These are phyloP conservation scores for Cutaneotrichosporon mucoides DNA, from an alignment of 1,284 basidiomycete species.

Conservation along the genomic window DNA sequence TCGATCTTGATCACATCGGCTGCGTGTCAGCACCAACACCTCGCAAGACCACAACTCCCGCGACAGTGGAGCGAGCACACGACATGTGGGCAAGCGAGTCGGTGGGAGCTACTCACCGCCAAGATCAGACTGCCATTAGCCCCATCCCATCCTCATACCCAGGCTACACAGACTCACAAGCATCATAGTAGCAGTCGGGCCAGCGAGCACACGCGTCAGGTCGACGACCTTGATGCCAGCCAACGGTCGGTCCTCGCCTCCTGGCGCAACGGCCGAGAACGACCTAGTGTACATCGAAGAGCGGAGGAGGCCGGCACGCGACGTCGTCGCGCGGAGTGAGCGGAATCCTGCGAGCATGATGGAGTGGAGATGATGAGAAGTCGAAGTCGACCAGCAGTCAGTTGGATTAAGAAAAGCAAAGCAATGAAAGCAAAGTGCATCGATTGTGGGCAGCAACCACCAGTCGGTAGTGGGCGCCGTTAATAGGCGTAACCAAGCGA, in stretches of 20 bases:
- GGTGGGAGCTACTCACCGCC: slow-evolving; percentile 30
- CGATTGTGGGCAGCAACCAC: too few relatives aligned
- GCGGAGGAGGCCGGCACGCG: too few relatives aligned
- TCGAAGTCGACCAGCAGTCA: too few relatives aligned
- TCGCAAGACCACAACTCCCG: too few relatives aligned
- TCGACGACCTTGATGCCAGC: slow-evolving; percentile 76
- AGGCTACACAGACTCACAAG: slow-evolving; percentile 63
- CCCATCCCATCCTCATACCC: neutral
- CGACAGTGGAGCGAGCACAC: too few relatives aligned
- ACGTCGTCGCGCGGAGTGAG: slow-evolving; percentile 1
- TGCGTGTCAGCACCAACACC: slow-evolving; percentile 42
- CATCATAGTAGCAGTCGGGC: slow-evolving; percentile 84
- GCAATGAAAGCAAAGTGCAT: neutral
- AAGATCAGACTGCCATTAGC: slow-evolving; percentile 28
- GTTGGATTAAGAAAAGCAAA: too few relatives aligned
- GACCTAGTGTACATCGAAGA: neutral
- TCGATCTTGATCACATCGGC: slow-evolving; percentile 90
- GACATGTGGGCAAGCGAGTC: too few relatives aligned
- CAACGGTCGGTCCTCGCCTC: slow-evolving; percentile 55
- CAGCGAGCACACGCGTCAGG: slow-evolving; percentile 81
- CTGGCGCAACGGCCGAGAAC: slow-evolving; percentile 5
- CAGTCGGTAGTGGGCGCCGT: too few relatives aligned
- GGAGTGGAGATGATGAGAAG: too few relatives aligned
- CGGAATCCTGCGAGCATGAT: slow-evolving; percentile 6
- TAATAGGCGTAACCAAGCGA: too few relatives aligned